Percentiles rank a stretch among this genome's conserved stretches.
phyloP scores from a whole-genome alignment of 345 rosid species.

The Ailanthus altissimus region DNA sequence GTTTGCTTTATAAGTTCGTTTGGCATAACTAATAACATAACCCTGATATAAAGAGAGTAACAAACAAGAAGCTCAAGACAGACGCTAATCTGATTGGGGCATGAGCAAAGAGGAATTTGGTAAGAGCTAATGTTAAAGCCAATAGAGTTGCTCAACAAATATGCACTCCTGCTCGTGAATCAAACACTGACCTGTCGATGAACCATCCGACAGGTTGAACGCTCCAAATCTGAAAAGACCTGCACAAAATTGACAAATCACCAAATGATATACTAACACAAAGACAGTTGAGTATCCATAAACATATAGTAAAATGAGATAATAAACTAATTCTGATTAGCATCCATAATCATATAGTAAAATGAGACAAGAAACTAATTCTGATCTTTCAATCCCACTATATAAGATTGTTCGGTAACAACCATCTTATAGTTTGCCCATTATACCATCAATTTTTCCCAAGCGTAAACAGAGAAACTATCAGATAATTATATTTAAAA shows the following conservation, averaged over 20 bases:
- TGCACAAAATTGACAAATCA: constrained; percentile 36
- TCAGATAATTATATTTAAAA: background rate
- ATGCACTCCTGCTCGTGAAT: constrained; percentile 7
- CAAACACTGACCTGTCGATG: constrained; percentile 75
- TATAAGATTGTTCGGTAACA: background rate
- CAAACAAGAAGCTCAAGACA: background rate
- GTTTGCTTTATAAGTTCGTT: background rate
- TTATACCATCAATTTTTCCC: too few relatives aligned
- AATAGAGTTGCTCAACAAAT: background rate
- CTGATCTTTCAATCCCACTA: background rate
- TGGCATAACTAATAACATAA: background rate
- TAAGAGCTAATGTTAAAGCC: constrained; percentile 1
- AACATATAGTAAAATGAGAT: background rate
- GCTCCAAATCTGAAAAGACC: constrained; percentile 95
- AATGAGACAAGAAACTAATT: background rate
- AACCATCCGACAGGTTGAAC: constrained; percentile 93
- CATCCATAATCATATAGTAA: background rate
- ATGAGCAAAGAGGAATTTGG: background rate
- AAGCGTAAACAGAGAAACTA: background rate
- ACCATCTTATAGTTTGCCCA: background rate
- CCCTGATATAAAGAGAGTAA: background rate
- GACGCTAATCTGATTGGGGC: background rate
- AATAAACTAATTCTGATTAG: background rate
- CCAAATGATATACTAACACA: background rate
- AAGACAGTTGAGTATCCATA: background rate